These are phyloP conservation scores for Botryobasidium botryosum DNA, from an alignment of 768 basidiomycete genomes.

Conservation along the genomic window DNA sequence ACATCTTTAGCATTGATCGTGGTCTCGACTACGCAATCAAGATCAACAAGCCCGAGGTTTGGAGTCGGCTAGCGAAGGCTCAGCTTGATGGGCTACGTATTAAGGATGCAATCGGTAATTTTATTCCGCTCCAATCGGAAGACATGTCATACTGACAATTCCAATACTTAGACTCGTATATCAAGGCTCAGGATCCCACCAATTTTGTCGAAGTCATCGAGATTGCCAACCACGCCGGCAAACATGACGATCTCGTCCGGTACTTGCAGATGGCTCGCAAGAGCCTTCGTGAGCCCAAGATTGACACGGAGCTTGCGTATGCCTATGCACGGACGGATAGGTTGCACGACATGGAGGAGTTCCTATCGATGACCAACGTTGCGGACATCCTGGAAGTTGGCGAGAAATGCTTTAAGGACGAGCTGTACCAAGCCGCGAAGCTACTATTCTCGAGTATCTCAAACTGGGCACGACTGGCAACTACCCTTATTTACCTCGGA, in stretches of 20 bases:
- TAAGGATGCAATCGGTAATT: slow-evolving; percentile 87
- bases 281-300: slow-evolving; percentile 87
- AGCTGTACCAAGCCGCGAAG: slow-evolving; percentile 93
- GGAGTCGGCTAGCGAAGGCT: slow-evolving; percentile 96
- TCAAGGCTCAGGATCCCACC: slow-evolving; percentile 88
- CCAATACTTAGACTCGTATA: slow-evolving; percentile 63
- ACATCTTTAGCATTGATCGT: slow-evolving; percentile 94
- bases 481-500: slow-evolving; percentile 93
- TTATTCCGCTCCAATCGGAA: slow-evolving; percentile 3
- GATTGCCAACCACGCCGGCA: slow-evolving; percentile 84
- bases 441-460: slow-evolving; percentile 92
- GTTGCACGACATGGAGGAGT: slow-evolving; percentile 99
- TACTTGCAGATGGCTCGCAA: slow-evolving; percentile 99
- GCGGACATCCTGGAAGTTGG: slow-evolving; percentile 93
- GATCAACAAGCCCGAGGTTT: slow-evolving; percentile 90
- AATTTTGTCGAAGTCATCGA: slow-evolving; percentile 95
- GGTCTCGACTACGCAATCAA: slow-evolving; percentile 92
- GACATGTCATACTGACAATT: neutral
- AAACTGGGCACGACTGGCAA: slow-evolving; percentile 96
- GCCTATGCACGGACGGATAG: slow-evolving; percentile 85
- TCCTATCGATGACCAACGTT: slow-evolving; percentile 95
- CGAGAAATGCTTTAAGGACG: slow-evolving; percentile 98
- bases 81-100: slow-evolving; percentile 96
- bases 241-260: slow-evolving; percentile 86
- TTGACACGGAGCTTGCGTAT: slow-evolving; percentile 95